Conservation (phyloP, 1,284 basidiomycete species). For the Papiliotrema flavescens region DNA sequence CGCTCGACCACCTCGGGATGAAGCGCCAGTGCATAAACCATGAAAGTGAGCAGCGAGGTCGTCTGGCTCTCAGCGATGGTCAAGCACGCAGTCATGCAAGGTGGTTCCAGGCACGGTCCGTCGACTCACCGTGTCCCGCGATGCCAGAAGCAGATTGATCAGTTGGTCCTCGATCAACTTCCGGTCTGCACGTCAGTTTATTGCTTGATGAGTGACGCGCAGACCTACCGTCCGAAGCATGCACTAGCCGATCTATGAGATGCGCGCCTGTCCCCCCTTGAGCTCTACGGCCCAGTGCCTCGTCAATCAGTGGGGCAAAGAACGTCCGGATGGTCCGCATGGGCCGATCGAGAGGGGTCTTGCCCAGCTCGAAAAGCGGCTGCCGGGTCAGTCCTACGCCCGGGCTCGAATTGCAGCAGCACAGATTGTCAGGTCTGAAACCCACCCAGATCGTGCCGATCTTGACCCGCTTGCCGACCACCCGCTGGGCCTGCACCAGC, state of each 20-base stretch:
- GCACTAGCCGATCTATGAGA: conserved; percentile 32
- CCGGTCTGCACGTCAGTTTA: conserved; percentile 20
- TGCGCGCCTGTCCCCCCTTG: background rate
- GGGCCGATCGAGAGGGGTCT: conserved; percentile 27
- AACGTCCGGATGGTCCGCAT: conserved; percentile 30
- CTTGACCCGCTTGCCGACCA: conserved; percentile 32
- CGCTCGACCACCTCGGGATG: conserved; percentile 17
- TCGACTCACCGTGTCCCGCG: conserved; percentile 42
- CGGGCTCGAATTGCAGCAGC: background rate
- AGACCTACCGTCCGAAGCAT: conserved; percentile 31
- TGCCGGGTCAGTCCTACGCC: conserved; percentile 1
- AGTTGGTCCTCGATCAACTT: conserved; percentile 41
- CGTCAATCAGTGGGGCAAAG: conserved; percentile 27
- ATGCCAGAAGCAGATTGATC: conserved; percentile 43
- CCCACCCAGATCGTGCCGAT: conserved; percentile 40
- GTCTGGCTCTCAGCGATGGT: conserved; percentile 18
- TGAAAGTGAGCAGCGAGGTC: conserved; percentile 31
- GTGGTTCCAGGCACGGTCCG: too few species aligned
- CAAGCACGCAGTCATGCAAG: too few species aligned
- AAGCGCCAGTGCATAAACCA: conserved; percentile 24
- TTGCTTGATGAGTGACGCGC: background rate
- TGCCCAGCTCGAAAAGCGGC: conserved; percentile 33
- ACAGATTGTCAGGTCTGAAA: too few species aligned
- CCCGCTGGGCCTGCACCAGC: conserved; percentile 26
- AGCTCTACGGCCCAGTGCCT: conserved; percentile 14